Conservation (phyloP, 768 basidiomycete species). For the Vararia minispora region DNA sequence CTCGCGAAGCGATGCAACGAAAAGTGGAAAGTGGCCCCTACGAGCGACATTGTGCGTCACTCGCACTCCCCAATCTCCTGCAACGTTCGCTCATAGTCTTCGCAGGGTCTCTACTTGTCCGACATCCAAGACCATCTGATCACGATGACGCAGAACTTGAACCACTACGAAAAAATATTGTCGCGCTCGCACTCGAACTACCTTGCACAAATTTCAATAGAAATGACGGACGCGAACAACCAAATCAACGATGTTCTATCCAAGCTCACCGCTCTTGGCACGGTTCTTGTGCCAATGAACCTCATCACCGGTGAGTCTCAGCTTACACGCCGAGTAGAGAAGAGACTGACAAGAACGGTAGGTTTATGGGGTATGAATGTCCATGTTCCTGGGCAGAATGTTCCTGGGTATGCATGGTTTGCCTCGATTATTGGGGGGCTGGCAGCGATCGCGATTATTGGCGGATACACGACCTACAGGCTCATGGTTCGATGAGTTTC, state of each 20-base stretch:
- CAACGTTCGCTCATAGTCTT: not conserved
- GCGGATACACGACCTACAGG: conserved; percentile 69
- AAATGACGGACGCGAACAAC: conserved; percentile 99
- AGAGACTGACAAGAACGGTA: too few relatives aligned
- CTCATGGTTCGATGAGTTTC: conserved; percentile 54
- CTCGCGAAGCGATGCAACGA: conserved; percentile 97
- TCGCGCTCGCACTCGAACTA: conserved; percentile 99
- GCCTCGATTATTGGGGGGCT: conserved; percentile 73
- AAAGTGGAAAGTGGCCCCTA: conserved; percentile 97
- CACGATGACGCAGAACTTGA: conserved; percentile 99
- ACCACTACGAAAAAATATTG: conserved; percentile 99
- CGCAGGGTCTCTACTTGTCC: conserved; percentile 84
- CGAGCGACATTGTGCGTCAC: conserved; percentile 78
- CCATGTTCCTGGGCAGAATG: conserved; percentile 80
- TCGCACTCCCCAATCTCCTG: not conserved
- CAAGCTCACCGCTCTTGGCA: conserved; percentile 95
- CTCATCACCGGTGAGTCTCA: conserved; percentile 76
- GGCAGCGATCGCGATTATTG: conserved; percentile 70
- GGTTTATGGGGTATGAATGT: conserved; percentile 99
- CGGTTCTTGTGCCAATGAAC: conserved; percentile 95
- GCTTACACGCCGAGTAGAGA: too few relatives aligned
- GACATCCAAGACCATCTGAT: conserved; percentile 98
- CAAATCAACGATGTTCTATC: conserved; percentile 99
- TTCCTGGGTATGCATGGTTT: conserved; percentile 70
- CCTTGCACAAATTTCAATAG: conserved; percentile 97